Conservation (phyloP, 2,329 filamentous ascomycete species). For the Diplodia scrobiculata region DNA sequence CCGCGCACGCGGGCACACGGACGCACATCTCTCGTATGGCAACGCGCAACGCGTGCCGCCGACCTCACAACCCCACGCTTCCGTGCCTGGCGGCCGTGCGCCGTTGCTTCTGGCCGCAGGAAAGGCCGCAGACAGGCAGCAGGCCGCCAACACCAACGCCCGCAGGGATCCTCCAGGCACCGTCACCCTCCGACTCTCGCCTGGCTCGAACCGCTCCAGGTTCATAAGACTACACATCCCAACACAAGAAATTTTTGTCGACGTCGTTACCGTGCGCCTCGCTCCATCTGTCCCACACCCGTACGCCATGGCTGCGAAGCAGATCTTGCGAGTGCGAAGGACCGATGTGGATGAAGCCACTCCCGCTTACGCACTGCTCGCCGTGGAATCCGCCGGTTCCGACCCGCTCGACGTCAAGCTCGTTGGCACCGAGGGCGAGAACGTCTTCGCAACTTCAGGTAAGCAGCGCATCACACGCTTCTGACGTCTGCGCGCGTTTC, state of each 20-base stretch:
- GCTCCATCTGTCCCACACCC: constrained; percentile 11
- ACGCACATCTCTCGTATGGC: not conserved
- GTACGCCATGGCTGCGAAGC: constrained; percentile 22
- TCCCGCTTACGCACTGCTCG: constrained; percentile 60
- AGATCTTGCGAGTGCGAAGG: constrained; percentile 62
- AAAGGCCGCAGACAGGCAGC: constrained; percentile 18
- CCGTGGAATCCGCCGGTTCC: constrained; percentile 57
- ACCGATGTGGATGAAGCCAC: constrained; percentile 48
- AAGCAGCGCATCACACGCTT: constrained; percentile 43
- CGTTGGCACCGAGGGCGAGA: constrained; percentile 67
- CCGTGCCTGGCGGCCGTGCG: constrained; percentile 15
- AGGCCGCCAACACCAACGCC: not conserved
- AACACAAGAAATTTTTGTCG: not conserved
- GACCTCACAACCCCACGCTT: constrained; percentile 4
- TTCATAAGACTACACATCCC: constrained; percentile 17
- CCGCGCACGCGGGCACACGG: not conserved
- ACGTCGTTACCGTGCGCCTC: constrained; percentile 14
- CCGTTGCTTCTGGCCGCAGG: constrained; percentile 1
- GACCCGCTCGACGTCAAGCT: constrained; percentile 66
- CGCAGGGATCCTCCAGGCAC: constrained; percentile 10
- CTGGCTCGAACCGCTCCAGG: constrained; percentile 10
- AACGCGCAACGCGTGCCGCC: constrained; percentile 14
- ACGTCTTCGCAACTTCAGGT: constrained; percentile 62
- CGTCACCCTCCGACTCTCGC: not conserved
- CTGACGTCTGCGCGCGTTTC: constrained; percentile 34